These are phyloP conservation scores for Cadophora luteo-olivacea DNA, from an alignment of 2,329 filamentous ascomycete genomes.

Conservation along the genomic window DNA sequence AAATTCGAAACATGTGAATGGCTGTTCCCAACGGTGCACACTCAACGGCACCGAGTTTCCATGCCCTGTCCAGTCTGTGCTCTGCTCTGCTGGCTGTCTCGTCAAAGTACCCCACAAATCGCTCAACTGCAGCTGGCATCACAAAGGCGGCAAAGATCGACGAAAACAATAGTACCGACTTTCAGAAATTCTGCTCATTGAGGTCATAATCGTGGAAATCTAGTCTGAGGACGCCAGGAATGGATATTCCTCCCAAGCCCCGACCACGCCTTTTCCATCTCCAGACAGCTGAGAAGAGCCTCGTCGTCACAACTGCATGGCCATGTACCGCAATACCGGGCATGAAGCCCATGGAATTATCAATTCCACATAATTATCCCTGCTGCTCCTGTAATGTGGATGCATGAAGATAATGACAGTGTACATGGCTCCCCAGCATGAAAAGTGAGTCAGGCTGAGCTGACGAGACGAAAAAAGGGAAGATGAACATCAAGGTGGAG, in stretches of 20 bases:
- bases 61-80: not conserved
- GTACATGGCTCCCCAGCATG: not conserved
- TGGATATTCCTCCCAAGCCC: not conserved
- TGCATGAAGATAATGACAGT: not conserved
- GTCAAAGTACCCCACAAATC: not conserved
- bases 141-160: not conserved
- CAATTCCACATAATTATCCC: not conserved
- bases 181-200: not conserved
- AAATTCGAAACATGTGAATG: not conserved
- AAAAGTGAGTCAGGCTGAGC: not conserved
- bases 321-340: not conserved
- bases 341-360: not conserved
- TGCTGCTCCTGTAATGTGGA: not conserved
- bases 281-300: conserved; percentile 5
- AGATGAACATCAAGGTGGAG: not conserved
- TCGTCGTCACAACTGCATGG: not conserved
- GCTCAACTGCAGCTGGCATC: not conserved
- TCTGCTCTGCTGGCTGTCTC: not conserved
- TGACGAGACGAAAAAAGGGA: not conserved
- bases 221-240: not conserved
- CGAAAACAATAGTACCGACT: not conserved
- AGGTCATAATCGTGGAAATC: not conserved
- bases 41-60: not conserved
- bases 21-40: not conserved
- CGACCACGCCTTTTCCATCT: not conserved